phyloP scores from a whole-genome alignment of 495 filamentous ascomycete species.

The Hyphodiscus hymeniophilus region DNA sequence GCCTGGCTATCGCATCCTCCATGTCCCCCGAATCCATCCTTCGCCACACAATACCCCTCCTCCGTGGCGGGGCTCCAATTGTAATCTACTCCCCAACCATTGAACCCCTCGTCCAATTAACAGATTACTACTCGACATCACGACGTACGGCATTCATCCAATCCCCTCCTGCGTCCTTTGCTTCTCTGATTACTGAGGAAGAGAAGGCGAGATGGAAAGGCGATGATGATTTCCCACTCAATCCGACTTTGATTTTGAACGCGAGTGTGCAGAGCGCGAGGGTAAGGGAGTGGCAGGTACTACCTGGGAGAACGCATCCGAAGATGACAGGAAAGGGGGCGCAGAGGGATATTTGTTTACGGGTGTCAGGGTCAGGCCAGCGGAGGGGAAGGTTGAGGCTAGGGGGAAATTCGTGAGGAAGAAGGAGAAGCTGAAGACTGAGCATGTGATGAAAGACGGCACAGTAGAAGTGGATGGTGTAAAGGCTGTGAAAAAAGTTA shows the following conservation, averaged over 20 bases:
- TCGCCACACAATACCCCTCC: slow-evolving; percentile 61
- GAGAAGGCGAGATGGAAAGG: slow-evolving; percentile 42
- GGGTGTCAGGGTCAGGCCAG: slow-evolving; percentile 70
- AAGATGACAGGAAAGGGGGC: slow-evolving; percentile 84
- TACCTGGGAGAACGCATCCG: slow-evolving; percentile 89
- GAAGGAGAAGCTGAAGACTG: slow-evolving; percentile 26
- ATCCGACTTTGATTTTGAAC: slow-evolving; percentile 74
- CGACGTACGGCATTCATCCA: slow-evolving; percentile 64
- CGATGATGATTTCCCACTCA: slow-evolving; percentile 66
- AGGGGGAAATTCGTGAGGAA: slow-evolving; percentile 58
- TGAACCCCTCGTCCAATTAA: slow-evolving; percentile 65
- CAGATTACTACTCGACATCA: slow-evolving; percentile 71
- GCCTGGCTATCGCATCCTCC: slow-evolving; percentile 67
- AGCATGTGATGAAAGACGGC: slow-evolving; percentile 2
- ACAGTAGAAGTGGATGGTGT: neutral
- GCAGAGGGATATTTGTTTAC: slow-evolving; percentile 89
- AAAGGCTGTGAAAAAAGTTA: neutral
- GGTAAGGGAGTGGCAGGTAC: slow-evolving; percentile 74
- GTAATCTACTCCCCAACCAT: slow-evolving; percentile 75
- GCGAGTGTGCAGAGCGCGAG: slow-evolving; percentile 71
- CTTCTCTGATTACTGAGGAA: slow-evolving; percentile 17
- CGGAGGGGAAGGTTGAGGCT: slow-evolving; percentile 68
- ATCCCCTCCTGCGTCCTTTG: slow-evolving; percentile 9
- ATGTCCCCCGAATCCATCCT: slow-evolving; percentile 77
- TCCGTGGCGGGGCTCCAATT: slow-evolving; percentile 74